Evolutionary conservation across 2,329 filamentous ascomycete species (phyloP), one percentile per base, ranked within the genome.

Genomic region (Erysiphe pulchra): DNA sequence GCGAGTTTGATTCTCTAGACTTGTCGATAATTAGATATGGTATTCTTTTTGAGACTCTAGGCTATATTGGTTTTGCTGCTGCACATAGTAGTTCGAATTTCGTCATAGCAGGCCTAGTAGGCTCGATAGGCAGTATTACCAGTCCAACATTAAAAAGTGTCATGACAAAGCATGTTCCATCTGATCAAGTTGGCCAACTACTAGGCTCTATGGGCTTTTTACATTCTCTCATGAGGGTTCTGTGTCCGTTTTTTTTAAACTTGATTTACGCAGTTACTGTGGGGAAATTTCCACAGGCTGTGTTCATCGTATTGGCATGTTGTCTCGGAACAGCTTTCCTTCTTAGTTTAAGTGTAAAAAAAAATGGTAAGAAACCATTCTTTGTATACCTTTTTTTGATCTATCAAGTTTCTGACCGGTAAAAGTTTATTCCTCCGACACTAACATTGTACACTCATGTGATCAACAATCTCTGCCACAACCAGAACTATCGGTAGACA

Each of bases 101-200:
- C 59, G 69, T 82, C 3, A 50, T 74, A 0, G 79, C 76, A 16
- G 87, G 83, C 42, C 65, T 82, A 40, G 54, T 86, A 16, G 78
- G 83, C 1, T 70, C 83, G 0, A 63, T 92, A 36, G 87, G 87
- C 20, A 86, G 86, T 1, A 76, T 95, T 41, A 86, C 80, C 0
- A 79, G 78, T 33, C 86, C 90, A 1, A 90, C 82, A 0, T 67
- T 92, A 44, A 84, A 92, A 56, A 78, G 81, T 1, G 72, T 80
- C 0, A 65, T 94, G 44, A 94, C 85, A 17, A 95, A 94, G 58
- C 90, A 95, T 59, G 78, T 95, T 0, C 83, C 86, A 0, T 68
- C 75, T 0, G 80, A 90, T 50, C 72, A 73, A 42, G 78, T 90
- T 0, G 90, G 90, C 0, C 77, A 90, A 58, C 65, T 95, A n/a